These are phyloP conservation scores for Phallus indusiatus DNA, from an alignment of 768 basidiomycete genomes.

Conservation along the genomic window DNA sequence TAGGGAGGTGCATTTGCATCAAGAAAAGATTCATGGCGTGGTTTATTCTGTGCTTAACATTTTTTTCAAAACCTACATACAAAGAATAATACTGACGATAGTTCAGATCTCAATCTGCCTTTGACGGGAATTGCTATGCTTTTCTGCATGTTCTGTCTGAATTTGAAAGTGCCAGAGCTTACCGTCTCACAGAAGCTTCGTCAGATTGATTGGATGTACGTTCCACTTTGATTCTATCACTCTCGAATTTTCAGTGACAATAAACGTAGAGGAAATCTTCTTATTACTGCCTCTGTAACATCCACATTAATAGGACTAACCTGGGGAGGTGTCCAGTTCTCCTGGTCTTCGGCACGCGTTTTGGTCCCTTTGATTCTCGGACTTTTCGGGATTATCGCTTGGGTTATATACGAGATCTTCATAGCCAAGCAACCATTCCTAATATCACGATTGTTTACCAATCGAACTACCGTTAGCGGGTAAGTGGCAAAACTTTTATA, in stretches of 20 bases:
- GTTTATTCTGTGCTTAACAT: conserved; percentile 21
- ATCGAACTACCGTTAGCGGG: conserved; percentile 32
- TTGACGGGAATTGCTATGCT: conserved; percentile 22
- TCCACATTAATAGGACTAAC: conserved; percentile 34
- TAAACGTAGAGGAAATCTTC: conserved; percentile 29
- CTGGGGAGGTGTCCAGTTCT: conserved; percentile 35
- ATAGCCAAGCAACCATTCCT: conserved; percentile 14
- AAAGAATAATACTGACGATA: conserved; percentile 9
- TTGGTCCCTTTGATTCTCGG: conserved; percentile 37
- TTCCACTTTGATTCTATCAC: background rate
- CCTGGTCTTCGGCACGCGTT: conserved; percentile 33
- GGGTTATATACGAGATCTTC: conserved; percentile 31
- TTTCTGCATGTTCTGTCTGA: conserved; percentile 23
- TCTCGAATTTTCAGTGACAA: conserved; percentile 9
- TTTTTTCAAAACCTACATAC: conserved; percentile 13
- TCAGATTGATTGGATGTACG: conserved; percentile 37
- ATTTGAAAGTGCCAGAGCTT: conserved; percentile 25
- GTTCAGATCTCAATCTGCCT: conserved; percentile 32
- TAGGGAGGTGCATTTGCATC: conserved; percentile 16
- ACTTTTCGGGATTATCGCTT: conserved; percentile 25
- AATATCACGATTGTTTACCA: conserved; percentile 17
- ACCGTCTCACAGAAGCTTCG: conserved; percentile 25
- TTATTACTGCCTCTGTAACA: conserved; percentile 29
- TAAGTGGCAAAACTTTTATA: conserved; percentile 12
- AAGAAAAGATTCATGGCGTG: conserved; percentile 22